These are phyloP conservation scores for Pelargonium nanum DNA, from an alignment of 345 rosid species.

Conservation along the genomic window DNA sequence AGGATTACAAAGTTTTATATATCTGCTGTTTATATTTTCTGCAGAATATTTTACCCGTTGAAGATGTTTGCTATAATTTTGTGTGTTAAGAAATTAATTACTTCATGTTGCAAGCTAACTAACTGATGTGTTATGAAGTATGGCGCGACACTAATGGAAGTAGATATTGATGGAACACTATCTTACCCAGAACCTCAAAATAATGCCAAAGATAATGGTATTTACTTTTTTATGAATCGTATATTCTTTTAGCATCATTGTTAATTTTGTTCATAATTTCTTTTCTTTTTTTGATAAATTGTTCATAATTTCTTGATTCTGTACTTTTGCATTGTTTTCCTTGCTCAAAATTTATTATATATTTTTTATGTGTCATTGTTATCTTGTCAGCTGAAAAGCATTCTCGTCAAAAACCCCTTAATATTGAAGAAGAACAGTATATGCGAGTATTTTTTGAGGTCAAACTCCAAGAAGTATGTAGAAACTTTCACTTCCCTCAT, in stretches of 20 bases:
- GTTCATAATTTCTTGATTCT: background rate
- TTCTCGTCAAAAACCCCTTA: conserved; percentile 70
- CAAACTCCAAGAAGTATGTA: conserved; percentile 92
- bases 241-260: background rate
- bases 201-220: conserved; percentile 44
- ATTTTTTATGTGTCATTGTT: conserved; percentile 7
- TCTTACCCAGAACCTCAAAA: conserved; percentile 55
- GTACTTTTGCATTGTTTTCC: background rate
- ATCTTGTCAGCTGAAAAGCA: conserved; percentile 55
- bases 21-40: background rate
- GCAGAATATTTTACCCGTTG: background rate
- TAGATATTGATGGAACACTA: conserved; percentile 73
- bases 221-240: background rate
- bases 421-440: conserved; percentile 74
- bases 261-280: background rate
- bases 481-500: conserved; percentile 89
- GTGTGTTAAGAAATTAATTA: background rate
- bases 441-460: conserved; percentile 85
- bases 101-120: conserved; percentile 9
- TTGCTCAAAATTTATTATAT: background rate
- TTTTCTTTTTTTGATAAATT: background rate
- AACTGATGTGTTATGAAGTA: conserved; percentile 25
- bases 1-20: background rate
- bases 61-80: conserved; percentile 1
- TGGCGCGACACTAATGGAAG: conserved; percentile 82